Evolutionary conservation across 2,329 filamentous ascomycete species (phyloP), one percentile per base, ranked within the genome.

Genomic region (Calonectria multiphialidica): DNA sequence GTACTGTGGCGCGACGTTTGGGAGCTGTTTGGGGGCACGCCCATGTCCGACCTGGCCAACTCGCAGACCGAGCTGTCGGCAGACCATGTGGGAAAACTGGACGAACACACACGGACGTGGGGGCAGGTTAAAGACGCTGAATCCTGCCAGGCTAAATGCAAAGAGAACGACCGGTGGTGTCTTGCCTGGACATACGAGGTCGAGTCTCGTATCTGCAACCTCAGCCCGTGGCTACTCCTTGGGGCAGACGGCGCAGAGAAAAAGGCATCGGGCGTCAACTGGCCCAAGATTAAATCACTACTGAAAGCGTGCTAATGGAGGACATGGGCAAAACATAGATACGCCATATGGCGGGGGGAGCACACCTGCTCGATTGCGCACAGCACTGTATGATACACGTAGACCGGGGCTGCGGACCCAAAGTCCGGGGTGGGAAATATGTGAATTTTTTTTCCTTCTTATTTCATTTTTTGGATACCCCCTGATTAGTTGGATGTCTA

Each of bases 111-210:
- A 57, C 85, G 80, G 68, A 83, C 82, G 23, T 82, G 84, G 73
- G 76, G 79, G 15, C 78, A 82, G 44, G 81, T 87, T 13, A 76
- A 77, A 42, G 84, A 81, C 55, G 82, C 84, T 8, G 84, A 86
- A 35, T 82, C 82, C 42, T 90, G 88, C 75, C 75, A 85, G 71
- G 78, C 79, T 18, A 82, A 85, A 45, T 90, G 88, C 80, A 77
- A 82, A 28, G 76, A 80, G 37, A 80, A 82, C 44, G 75, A 79
- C n/a, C 78, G 76, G 33, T 79, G 79, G 71, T 90, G 88, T 72
- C 79, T 90, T 66, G 88, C 88, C 28, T 90, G 88, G 88, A 86
- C 84, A 30, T 90, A 86, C 81, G 85, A 89, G 40, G 80, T 82
- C 62, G 76, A 75, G 33, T 80, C 74, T 25, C 78, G 81, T 74